Evolutionary conservation across 163 green algal genomes (phyloP).

Genomic region (Chlorella variabilis): DNA sequence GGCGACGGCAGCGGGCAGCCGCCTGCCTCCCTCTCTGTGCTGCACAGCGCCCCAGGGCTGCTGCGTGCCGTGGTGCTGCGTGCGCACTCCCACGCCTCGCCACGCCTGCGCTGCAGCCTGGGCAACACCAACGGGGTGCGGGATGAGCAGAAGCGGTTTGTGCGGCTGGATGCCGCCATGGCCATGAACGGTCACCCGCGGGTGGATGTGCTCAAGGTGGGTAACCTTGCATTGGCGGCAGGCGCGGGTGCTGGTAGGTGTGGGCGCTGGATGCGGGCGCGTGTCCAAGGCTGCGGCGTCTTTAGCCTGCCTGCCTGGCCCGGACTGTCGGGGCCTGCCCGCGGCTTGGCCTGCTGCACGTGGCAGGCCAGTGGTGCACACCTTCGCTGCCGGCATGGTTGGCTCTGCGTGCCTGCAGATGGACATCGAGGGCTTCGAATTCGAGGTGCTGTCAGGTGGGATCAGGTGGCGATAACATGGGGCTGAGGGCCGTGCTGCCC

Average conservation of each 20-base stretch:
- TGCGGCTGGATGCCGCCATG: not conserved
- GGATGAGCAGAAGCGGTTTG: not conserved
- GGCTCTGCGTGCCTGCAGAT: too few relatives aligned
- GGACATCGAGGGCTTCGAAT: slow-evolving; percentile 44
- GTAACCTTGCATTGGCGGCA: not conserved
- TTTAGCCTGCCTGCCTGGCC: too few relatives aligned
- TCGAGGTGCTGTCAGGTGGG: slow-evolving; percentile 10
- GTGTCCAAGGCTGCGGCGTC: too few relatives aligned
- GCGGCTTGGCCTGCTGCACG: too few relatives aligned
- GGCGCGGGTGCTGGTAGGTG: too few relatives aligned
- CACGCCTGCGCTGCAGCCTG: not conserved
- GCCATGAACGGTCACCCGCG: not conserved
- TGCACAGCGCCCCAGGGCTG: too few relatives aligned
- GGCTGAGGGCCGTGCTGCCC: too few relatives aligned
- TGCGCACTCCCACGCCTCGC: not conserved
- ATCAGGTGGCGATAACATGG: not conserved
- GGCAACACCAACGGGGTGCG: not conserved
- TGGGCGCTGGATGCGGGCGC: too few relatives aligned
- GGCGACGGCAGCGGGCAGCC: too few relatives aligned
- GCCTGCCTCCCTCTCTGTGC: not conserved
- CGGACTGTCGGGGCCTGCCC: too few relatives aligned
- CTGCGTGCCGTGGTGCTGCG: not conserved
- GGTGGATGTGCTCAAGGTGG: slow-evolving; percentile 26
- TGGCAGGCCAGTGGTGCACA: too few relatives aligned
- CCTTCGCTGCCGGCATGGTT: too few relatives aligned